Evolutionary conservation across 805 yeast genomes (phyloP), one percentile per base, ranked within the genome.

Genomic region (Suhomyces prunicola): DNA sequence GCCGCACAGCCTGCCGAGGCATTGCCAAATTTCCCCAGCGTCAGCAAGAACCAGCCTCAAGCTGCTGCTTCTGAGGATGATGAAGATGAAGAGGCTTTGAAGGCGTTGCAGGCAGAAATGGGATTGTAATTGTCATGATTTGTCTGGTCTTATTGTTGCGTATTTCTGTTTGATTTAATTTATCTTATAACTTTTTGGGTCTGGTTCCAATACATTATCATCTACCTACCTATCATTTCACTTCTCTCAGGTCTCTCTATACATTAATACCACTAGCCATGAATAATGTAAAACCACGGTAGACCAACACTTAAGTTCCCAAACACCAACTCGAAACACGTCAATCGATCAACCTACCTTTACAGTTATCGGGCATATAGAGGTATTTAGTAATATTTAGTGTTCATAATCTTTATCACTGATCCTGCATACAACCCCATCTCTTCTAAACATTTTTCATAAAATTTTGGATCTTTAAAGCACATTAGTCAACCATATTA

Each of bases 41-140:
- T 77, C 46, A 70, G 59, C 54, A 72, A 70, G 62, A 63, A 64
- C 39, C 62, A 68, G 58, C 78, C 80, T 27, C 84, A 79, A 44
- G 61, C 62, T 6, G 60, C 59, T 15, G 84, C 79, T 45, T 63
- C 64, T 8, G 74, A 70, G 53, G 90, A 85, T 53, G 93, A 87
- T 64, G 96, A 88, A 63, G 96, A 88, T 65, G 94, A 88, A 70
- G 84, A 83, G 65, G 96, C 94, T 31, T 77, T 88, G 66, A 82
- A 82, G 64, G 91, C 87, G 53, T 71, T 88, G 58, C 96, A 88
- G 69, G 93, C 90, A 24, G 94, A 88, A 69, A 88, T 88, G 94
- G 94, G 94, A 12, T 75, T 87, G 67, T 87, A 70, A 44, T 44
- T 36, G 33, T 29, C 41, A 19, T 39, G 22, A 39, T 19, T 8